Percentiles rank a stretch among this genome's conserved stretches.
Conservation (phyloP, 2,329 filamentous ascomycete genomes). For the Pseudogymnoascus sp. region DNA sequence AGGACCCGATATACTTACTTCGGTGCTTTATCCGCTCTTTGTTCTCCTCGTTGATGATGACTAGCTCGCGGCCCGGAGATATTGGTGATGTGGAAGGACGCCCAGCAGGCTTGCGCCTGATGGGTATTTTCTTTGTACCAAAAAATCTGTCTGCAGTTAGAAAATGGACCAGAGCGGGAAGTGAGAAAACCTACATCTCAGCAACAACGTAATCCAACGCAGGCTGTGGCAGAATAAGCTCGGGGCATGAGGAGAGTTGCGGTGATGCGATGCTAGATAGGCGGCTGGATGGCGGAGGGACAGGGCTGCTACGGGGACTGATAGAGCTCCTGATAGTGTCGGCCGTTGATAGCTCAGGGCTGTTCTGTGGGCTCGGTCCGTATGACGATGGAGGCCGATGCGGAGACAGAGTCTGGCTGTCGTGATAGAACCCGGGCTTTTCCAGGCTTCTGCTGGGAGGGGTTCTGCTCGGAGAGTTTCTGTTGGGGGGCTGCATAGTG, state of each 20-base stretch:
- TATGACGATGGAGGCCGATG: not conserved
- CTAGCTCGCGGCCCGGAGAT: not conserved
- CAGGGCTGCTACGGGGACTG: not conserved
- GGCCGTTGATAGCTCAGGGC: not conserved
- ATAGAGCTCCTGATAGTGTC: not conserved
- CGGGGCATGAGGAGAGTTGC: not conserved
- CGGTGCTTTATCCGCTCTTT: not conserved
- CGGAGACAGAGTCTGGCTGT: not conserved
- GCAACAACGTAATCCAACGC: not conserved
- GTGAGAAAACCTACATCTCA: not conserved
- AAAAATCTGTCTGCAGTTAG: not conserved
- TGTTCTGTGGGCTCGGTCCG: not conserved
- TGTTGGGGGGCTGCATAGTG: not conserved
- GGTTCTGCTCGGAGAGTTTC: not conserved
- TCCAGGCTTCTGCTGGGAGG: not conserved
- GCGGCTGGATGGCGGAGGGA: not conserved
- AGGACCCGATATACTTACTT: not conserved
- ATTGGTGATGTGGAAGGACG: not conserved
- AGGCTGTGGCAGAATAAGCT: not conserved
- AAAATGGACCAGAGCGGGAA: not conserved
- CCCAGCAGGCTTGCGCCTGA: not conserved
- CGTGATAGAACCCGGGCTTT: not conserved
- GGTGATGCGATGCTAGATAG: not conserved
- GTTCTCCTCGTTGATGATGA: not conserved
- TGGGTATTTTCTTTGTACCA: not conserved